These are phyloP conservation scores for Aristolochia fimbriata DNA, from an alignment of 164 flowering plant genomes.

Conservation along the genomic window DNA sequence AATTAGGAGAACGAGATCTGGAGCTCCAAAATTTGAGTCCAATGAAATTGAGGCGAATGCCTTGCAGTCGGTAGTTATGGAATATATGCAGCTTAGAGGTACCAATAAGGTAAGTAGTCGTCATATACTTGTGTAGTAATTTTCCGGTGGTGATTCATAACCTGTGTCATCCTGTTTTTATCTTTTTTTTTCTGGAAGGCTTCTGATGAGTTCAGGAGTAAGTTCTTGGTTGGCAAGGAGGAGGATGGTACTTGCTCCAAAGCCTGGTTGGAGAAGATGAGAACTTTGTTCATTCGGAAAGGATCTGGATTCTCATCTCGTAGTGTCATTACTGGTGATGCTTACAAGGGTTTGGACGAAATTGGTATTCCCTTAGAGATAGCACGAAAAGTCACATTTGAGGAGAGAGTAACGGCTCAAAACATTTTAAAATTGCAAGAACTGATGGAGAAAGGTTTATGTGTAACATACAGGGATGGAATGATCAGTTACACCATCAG, in stretches of 20 bases:
- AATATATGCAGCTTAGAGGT: constrained; percentile 72
- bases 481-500: constrained; percentile 50
- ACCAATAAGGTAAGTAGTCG: constrained; percentile 38
- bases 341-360: constrained; percentile 57
- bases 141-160: not conserved
- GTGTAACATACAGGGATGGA: constrained; percentile 71
- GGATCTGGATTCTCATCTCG: constrained; percentile 95
- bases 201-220: constrained; percentile 38
- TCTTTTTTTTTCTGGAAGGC: constrained; percentile 23
- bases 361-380: constrained; percentile 80
- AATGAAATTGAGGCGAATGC: constrained; percentile 77
- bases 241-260: constrained; percentile 42
- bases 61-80: constrained; percentile 53
- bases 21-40: constrained; percentile 72
- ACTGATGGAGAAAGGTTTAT: constrained; percentile 64
- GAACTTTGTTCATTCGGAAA: constrained; percentile 73
- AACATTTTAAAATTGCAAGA: constrained; percentile 52
- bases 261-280: constrained; percentile 92
- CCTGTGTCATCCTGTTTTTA: not conserved
- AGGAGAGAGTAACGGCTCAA: constrained; percentile 67
- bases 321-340: constrained; percentile 87
- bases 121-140: not conserved
- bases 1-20: constrained; percentile 71
- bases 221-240: constrained; percentile 43
- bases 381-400: constrained; percentile 82